These are phyloP conservation scores for Fusarium sambucinum DNA, from an alignment of 2,329 filamentous ascomycete species.

Conservation along the genomic window DNA sequence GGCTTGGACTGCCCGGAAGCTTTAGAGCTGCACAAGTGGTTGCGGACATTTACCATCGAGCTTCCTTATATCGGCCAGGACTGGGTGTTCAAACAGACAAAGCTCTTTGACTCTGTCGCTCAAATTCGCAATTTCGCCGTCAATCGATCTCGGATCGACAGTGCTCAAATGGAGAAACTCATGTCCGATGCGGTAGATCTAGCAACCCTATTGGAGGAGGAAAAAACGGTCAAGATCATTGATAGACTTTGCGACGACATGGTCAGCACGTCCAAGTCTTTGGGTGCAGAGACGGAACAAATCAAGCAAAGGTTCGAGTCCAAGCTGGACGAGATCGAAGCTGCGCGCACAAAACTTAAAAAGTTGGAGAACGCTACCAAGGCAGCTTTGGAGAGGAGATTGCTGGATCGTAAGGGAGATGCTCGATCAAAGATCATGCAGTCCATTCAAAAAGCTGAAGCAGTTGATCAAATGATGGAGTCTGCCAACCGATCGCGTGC, in stretches of 20 bases:
- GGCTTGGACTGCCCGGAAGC: conserved; percentile 11
- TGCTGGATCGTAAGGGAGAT: neutral
- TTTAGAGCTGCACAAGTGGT: neutral
- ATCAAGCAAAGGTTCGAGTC: rapidly evolving
- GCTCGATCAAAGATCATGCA: neutral
- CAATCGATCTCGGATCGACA: neutral
- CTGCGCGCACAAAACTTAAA: neutral
- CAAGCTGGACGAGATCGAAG: neutral
- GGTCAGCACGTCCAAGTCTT: rapidly evolving
- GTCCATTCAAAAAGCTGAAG: neutral
- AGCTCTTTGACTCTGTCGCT: neutral
- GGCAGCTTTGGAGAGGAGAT: rapidly evolving
- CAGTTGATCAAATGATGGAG: neutral
- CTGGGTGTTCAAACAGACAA: neutral
- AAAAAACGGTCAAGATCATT: rapidly evolving
- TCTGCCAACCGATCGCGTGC: neutral
- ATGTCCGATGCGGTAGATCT: neutral
- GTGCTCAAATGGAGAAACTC: rapidly evolving
- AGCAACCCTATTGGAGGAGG: rapidly evolving
- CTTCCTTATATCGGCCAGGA: rapidly evolving
- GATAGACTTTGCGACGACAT: rapidly evolving
- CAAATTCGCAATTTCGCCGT: neutral
- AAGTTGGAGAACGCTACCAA: neutral
- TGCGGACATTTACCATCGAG: rapidly evolving
- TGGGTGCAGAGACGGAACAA: neutral